Conservation (phyloP, 768 basidiomycete species). For the Solioccasus polychromus region DNA sequence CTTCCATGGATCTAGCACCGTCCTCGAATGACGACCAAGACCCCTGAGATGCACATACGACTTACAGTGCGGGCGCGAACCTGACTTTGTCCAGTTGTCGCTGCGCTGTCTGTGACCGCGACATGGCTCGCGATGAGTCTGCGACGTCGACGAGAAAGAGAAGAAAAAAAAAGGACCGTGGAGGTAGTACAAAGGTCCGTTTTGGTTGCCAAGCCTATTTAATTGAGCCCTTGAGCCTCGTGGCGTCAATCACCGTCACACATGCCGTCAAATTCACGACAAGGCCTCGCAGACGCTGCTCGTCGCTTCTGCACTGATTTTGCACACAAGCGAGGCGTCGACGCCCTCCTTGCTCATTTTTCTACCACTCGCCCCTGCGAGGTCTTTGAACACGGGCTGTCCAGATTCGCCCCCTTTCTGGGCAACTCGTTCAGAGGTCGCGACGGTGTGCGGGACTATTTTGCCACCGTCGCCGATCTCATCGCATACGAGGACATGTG, state of each 20-base stretch:
- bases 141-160: background rate
- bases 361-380: conserved; percentile 42
- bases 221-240: no score
- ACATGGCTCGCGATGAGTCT: background rate
- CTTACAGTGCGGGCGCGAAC: conserved; percentile 13
- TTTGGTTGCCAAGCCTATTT: no score
- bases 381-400: conserved; percentile 55
- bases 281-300: conserved; percentile 42
- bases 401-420: conserved; percentile 56
- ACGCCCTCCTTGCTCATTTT: conserved; percentile 49
- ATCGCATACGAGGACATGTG: conserved; percentile 50
- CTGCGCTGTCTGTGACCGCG: background rate
- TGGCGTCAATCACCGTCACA: no score
- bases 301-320: conserved; percentile 52
- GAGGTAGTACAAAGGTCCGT: background rate
- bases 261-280: background rate
- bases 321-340: conserved; percentile 39
- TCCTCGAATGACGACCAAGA: no score
- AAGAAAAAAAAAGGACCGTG: background rate
- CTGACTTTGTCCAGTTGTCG: conserved; percentile 1
- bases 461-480: conserved; percentile 42
- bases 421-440: conserved; percentile 48
- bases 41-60: conserved; percentile 10
- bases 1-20: conserved; percentile 11
- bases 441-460: conserved; percentile 46